A percentile compares a stretch with the other conserved stretches of the same genome.
Conservation (phyloP, 2,329 filamentous ascomycete species). For the Colletotrichum chrysophilum region DNA sequence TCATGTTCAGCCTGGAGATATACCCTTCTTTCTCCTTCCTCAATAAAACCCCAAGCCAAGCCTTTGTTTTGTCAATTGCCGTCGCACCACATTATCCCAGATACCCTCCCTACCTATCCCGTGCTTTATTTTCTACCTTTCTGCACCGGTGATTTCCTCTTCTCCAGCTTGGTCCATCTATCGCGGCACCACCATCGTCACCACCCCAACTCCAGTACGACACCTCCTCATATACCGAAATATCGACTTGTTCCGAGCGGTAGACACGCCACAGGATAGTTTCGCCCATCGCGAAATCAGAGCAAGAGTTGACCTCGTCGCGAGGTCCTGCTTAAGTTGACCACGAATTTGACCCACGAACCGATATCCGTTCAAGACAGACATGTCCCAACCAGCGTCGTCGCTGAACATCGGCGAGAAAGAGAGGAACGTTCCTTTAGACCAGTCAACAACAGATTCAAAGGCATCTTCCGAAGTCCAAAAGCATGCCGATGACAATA, state of each 20-base stretch:
- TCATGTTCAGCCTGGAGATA: not conserved
- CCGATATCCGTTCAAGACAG: not conserved
- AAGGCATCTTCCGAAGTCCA: not conserved
- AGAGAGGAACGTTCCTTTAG: not conserved
- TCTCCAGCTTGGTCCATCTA: not conserved
- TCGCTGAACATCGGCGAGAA: constrained; percentile 1
- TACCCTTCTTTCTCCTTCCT: not conserved
- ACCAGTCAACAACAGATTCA: not conserved
- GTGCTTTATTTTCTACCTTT: not conserved
- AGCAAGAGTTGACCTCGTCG: not conserved
- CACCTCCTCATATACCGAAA: not conserved
- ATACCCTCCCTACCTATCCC: not conserved
- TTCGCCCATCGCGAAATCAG: not conserved
- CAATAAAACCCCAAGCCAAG: not conserved
- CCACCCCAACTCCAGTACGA: not conserved
- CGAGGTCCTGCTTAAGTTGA: not conserved
- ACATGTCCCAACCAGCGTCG: not conserved
- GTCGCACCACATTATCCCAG: not conserved
- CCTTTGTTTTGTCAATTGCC: not conserved
- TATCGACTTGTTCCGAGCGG: not conserved
- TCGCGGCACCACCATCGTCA: not conserved
- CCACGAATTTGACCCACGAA: not conserved
- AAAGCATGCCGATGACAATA: not conserved
- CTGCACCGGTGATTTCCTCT: not conserved
- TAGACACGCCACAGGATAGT: not conserved